phyloP scores from a whole-genome alignment of 345 rosid species.

The Euphorbia lathyris region DNA sequence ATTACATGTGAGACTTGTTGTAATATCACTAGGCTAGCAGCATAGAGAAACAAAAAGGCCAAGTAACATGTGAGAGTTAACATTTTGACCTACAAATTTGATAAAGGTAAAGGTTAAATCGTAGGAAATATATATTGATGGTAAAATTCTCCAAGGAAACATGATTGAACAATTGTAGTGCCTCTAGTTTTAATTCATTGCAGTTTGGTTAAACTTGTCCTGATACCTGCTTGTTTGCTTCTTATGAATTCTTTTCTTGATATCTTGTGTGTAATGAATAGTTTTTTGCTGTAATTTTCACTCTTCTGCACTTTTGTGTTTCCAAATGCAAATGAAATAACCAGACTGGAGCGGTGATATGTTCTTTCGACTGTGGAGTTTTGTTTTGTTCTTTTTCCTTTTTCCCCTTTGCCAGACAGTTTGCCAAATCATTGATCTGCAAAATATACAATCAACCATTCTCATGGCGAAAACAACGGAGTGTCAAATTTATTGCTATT shows the following conservation, averaged over 20 bases:
- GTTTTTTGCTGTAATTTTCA: not conserved
- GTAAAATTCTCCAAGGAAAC: not conserved
- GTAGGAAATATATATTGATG: not conserved
- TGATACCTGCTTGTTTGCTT: not conserved
- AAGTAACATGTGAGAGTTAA: not conserved
- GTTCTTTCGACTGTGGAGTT: conserved; percentile 65
- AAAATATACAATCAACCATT: conserved; percentile 79
- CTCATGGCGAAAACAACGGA: conserved; percentile 76
- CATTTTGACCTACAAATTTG: not conserved
- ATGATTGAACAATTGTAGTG: not conserved
- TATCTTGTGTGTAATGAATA: not conserved
- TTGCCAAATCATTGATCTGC: conserved; percentile 54
- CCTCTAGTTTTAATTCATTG: not conserved
- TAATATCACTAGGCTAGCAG: not conserved
- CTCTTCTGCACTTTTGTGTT: conserved; percentile 31
- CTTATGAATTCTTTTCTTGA: not conserved
- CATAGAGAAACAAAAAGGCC: not conserved
- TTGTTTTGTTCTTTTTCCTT: conserved; percentile 33
- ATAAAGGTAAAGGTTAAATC: not conserved
- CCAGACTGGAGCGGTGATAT: conserved; percentile 66
- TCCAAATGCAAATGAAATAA: conserved; percentile 62
- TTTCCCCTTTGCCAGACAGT: conserved; percentile 32
- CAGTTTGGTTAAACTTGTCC: not conserved
- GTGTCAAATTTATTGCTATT: conserved; percentile 57
- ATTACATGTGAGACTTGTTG: too few species aligned